phyloP scores from a whole-genome alignment of 257 asterid genomes.

The Penstemon newberryi region DNA sequence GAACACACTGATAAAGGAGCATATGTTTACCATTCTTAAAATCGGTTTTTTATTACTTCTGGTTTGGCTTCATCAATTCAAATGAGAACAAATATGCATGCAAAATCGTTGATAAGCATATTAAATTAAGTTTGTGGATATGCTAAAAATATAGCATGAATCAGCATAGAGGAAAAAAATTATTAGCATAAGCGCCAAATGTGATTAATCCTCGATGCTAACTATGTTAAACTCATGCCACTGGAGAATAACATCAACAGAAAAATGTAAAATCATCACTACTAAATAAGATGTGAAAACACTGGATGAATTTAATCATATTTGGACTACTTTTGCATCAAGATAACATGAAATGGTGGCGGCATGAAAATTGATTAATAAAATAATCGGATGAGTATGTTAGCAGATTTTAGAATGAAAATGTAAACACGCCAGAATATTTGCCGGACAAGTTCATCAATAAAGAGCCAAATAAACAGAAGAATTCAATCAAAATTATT shows the following conservation, averaged over 20 bases:
- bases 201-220: neutral
- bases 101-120: neutral
- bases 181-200: neutral
- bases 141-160: neutral
- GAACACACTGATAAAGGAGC: too few relatives aligned
- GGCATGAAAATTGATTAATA: neutral
- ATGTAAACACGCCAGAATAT: neutral
- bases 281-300: neutral
- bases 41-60: neutral
- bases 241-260: neutral
- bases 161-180: neutral
- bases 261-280: neutral
- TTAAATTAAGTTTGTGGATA: neutral
- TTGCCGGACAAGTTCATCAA: neutral
- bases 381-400: neutral
- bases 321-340: neutral
- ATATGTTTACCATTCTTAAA: neutral
- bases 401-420: neutral
- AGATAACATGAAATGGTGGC: neutral
- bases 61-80: neutral
- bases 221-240: neutral
- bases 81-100: neutral
- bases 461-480: neutral
- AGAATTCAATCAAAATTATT: neutral
- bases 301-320: neutral